Conservation (phyloP, 108 stramenopile genomes). For the Cyclotella atomus region DNA sequence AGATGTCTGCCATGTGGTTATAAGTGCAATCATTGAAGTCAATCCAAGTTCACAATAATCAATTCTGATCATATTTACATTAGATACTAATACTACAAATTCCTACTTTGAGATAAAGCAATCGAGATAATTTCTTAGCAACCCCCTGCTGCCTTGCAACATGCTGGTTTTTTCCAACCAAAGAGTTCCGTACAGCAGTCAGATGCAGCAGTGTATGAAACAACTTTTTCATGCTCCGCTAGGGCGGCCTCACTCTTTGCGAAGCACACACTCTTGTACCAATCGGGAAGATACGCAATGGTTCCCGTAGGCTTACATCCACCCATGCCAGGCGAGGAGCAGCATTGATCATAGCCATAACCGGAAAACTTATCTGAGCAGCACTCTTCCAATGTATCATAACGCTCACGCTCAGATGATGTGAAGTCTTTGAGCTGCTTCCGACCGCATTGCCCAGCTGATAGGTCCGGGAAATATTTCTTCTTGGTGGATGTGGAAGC, state of each 20-base stretch:
- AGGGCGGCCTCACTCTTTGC: slow-evolving; percentile 7
- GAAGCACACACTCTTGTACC: neutral
- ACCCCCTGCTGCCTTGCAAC: slow-evolving; percentile 1
- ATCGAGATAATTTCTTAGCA: too few species aligned
- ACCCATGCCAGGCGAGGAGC: neutral
- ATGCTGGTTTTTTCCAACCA: neutral
- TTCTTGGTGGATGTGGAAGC: neutral
- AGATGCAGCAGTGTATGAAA: neutral
- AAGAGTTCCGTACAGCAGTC: neutral
- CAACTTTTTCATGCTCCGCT: neutral
- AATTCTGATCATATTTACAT: too few species aligned
- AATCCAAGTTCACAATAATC: too few species aligned
- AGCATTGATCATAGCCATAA: slow-evolving; percentile 5
- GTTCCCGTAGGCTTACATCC: slow-evolving; percentile 5
- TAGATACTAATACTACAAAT: too few species aligned
- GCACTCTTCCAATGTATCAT: slow-evolving; percentile 32
- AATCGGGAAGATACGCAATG: slow-evolving; percentile 5
- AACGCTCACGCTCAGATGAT: neutral
- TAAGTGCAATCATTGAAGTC: too few species aligned
- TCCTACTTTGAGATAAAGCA: too few species aligned
- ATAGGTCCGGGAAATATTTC: slow-evolving; percentile 19
- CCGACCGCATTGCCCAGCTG: neutral
- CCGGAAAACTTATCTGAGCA: slow-evolving; percentile 10
- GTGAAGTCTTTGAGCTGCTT: slow-evolving; percentile 7
- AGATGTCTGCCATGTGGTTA: too few species aligned